Base-by-base conservation (phyloP, 345 rosid species). In the Gossypium thurberi region DNA sequence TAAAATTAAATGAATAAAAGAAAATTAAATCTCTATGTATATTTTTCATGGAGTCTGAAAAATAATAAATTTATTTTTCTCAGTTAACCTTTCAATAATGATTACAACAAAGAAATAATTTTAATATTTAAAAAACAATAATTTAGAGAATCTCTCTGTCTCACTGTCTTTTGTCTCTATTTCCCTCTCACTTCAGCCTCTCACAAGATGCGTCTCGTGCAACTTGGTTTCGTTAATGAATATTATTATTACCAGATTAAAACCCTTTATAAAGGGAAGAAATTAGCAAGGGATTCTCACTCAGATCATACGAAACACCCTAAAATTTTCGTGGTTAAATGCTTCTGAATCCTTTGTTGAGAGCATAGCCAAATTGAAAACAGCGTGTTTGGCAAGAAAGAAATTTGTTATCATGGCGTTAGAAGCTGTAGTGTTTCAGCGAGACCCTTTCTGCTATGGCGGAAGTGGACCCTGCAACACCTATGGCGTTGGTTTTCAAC, bases 351-450 rank as follows among this genome's bases (percentile, higher is more conserved):
- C 26, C 20, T 62, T 53, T 26, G 42, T 70, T 64, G 21, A 46
- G 20, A 23, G 37, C 18, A 13, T 47, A 9, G 44, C 44, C 44
- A 14, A 26, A 33, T 12, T 5, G 2, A 33, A 61, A 28, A 28
- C 65, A 42, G n/a, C 44, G 46, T 42, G 8, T 63, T 40, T 12
- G 69, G 2, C 26, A 65, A 20, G 15, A 62, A 4, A 60, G 53
- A 65, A 44, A 44, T 10, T 44, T 26, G n/a, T 13, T 51, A 40
- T 21, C 25, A 84, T 81, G 87, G 78, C 81, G 0, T 44, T 75
- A 25, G 83, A 84, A 75, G 75, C 84, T 42, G 77, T 79, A 58
- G 80, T 79, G 42, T 70, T 77, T 51, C 87, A 79, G 28, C 78
- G 79, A 71, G 81, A 76, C 14, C 82, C 70, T 1, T 75, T 75